Percentiles rank a stretch among this genome's conserved stretches.
Evolutionary conservation across 140 eudicot species (phyloP).

Genomic region (Cichorium intybus): DNA sequence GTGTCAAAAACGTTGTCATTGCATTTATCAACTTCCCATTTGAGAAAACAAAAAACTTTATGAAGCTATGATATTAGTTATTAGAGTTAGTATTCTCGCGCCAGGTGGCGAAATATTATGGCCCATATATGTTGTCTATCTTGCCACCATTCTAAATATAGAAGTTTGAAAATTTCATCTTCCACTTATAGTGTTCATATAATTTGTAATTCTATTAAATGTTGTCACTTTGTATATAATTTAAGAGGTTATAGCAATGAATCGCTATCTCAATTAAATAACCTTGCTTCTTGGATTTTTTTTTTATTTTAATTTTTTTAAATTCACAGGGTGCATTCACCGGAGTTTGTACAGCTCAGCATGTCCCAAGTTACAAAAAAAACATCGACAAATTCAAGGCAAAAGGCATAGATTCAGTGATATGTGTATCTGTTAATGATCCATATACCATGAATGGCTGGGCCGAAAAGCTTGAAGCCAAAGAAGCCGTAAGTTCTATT

Average conservation of each 20-base stretch:
- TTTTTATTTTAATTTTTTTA: neutral
- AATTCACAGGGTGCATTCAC: conserved; percentile 80
- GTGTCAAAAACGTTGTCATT: too few relatives aligned
- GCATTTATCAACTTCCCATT: too few relatives aligned
- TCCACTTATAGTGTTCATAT: too few relatives aligned
- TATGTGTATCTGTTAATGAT: conserved; percentile 92
- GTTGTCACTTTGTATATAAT: too few relatives aligned
- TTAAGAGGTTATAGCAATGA: conserved; percentile 7
- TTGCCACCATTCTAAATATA: too few relatives aligned
- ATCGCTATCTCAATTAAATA: neutral
- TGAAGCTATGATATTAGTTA: too few relatives aligned
- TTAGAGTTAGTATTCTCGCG: too few relatives aligned
- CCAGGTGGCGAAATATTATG: too few relatives aligned
- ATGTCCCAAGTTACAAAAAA: conserved; percentile 95
- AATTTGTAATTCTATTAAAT: too few relatives aligned
- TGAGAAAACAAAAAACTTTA: too few relatives aligned
- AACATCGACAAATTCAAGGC: conserved; percentile 82
- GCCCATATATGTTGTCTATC: too few relatives aligned
- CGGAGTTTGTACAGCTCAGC: conserved; percentile 92
- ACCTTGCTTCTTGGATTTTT: neutral
- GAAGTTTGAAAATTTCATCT: too few relatives aligned
- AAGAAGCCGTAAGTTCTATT: conserved; percentile 68
- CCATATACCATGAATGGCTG: conserved; percentile 95
- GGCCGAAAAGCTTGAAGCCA: conserved; percentile 94
- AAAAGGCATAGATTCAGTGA: conserved; percentile 83